phyloP scores from a whole-genome alignment of 2,329 filamentous ascomycete species.

The Geosmithia flava region DNA sequence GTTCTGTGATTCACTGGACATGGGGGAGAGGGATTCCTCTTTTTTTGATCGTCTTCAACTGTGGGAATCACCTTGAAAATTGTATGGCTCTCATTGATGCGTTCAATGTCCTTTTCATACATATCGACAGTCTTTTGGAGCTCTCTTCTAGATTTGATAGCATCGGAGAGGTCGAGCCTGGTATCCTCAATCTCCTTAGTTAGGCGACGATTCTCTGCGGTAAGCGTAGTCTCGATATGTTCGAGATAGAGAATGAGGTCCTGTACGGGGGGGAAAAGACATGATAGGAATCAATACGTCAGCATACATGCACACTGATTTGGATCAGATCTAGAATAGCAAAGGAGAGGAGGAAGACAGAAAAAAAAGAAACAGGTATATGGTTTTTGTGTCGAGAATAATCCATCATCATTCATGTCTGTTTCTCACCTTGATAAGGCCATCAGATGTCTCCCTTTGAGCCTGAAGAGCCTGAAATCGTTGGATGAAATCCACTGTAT shows the following conservation, averaged over 20 bases:
- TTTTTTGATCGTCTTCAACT: background rate
- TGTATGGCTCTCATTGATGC: background rate
- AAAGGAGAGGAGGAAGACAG: too few relatives aligned
- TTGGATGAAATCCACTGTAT: constrained; percentile 31
- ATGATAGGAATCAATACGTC: background rate
- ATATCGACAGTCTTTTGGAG: constrained; percentile 27
- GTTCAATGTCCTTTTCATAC: background rate
- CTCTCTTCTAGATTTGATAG: constrained; percentile 33
- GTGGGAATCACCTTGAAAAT: background rate
- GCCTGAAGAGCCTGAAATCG: constrained; percentile 31
- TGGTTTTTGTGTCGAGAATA: background rate
- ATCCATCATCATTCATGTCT: background rate
- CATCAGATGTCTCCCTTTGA: constrained; percentile 26
- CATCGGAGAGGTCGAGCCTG: constrained; percentile 36
- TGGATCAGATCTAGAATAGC: background rate
- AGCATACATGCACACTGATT: background rate
- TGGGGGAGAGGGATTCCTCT: background rate
- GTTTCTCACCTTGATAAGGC: constrained; percentile 30
- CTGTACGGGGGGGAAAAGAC: constrained; percentile 6
- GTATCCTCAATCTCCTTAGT: constrained; percentile 26
- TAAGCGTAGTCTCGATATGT: constrained; percentile 26
- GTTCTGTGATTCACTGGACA: too few relatives aligned
- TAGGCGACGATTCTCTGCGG: constrained; percentile 30
- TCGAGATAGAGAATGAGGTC: constrained; percentile 22
- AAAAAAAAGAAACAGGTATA: too few relatives aligned